Percentiles rank a stretch among this genome's conserved stretches.
Evolutionary conservation across 1,284 basidiomycete species (phyloP).

Genomic region (Leccinum pseudoinsigne): DNA sequence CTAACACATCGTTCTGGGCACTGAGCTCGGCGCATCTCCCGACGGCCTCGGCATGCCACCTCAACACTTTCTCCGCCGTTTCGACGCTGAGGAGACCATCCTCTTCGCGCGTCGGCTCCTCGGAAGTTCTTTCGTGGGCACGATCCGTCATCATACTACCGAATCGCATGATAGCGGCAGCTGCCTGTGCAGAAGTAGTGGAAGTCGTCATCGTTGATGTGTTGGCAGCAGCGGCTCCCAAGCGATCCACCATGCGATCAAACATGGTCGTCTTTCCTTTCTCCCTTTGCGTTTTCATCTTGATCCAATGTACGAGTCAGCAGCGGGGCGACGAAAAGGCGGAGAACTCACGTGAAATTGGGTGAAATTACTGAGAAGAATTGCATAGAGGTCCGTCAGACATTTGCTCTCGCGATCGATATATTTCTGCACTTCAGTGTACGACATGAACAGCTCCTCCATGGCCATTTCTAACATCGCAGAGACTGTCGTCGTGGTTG

Average conservation of each 20-base stretch:
- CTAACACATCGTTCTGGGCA: constrained; percentile 79
- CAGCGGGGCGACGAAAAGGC: constrained; percentile 9
- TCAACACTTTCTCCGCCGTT: constrained; percentile 86
- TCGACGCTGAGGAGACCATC: constrained; percentile 80
- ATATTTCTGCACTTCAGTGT: constrained; percentile 90
- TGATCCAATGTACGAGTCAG: constrained; percentile 16
- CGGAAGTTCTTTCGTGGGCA: constrained; percentile 52
- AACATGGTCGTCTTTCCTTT: constrained; percentile 88
- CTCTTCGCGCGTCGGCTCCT: constrained; percentile 74
- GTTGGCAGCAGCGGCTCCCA: constrained; percentile 76
- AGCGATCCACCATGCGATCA: constrained; percentile 91
- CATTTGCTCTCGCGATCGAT: constrained; percentile 92
- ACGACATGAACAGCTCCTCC: constrained; percentile 96
- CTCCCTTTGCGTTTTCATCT: constrained; percentile 64
- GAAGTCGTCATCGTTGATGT: constrained; percentile 56
- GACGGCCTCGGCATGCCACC: constrained; percentile 95
- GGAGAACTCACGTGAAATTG: constrained; percentile 78
- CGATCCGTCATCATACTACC: constrained; percentile 68
- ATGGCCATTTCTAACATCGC: constrained; percentile 93
- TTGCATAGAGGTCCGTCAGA: constrained; percentile 81
- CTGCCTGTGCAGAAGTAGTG: constrained; percentile 75
- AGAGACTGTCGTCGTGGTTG: constrained; percentile 56
- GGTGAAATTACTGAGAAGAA: constrained; percentile 76
- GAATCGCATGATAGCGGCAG: constrained; percentile 79
- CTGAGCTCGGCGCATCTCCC: constrained; percentile 91